These are phyloP conservation scores for Mucor velutinosus DNA, from an alignment of 371 early-diverging fungal genomes.

Conservation along the genomic window DNA sequence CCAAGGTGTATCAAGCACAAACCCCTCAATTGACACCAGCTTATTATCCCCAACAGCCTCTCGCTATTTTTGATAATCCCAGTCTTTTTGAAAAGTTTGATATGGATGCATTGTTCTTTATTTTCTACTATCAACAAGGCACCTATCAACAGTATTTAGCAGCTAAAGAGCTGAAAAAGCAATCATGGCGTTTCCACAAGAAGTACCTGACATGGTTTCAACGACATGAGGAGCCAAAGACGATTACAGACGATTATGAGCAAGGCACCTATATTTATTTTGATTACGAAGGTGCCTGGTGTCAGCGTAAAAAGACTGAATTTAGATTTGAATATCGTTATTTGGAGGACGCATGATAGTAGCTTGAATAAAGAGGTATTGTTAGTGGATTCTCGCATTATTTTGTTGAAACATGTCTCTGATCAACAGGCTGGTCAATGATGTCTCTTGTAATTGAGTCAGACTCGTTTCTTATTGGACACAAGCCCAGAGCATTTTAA, in stretches of 20 bases:
- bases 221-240: conserved; percentile 96
- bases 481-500: too few relatives aligned
- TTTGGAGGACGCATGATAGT: conserved; percentile 27
- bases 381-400: too few relatives aligned
- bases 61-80: conserved; percentile 81
- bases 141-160: conserved; percentile 97
- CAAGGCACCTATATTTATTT: conserved; percentile 99
- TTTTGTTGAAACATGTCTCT: too few relatives aligned
- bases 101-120: conserved; percentile 97
- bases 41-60: conserved; percentile 90
- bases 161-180: conserved; percentile 94
- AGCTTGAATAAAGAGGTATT: neutral
- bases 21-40: conserved; percentile 80
- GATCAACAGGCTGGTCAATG: too few relatives aligned
- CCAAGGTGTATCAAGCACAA: conserved; percentile 73
- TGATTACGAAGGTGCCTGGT: conserved; percentile 99
- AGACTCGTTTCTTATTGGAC: too few relatives aligned
- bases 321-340: conserved; percentile 61
- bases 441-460: too few relatives aligned
- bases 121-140: conserved; percentile 98
- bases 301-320: conserved; percentile 96
- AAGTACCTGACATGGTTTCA: conserved; percentile 99
- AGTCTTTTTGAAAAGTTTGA: conserved; percentile 91
- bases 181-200: conserved; percentile 99
- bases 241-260: conserved; percentile 98